Conservation (phyloP, 2,329 filamentous ascomycete species). For the Fusarium albidum region DNA sequence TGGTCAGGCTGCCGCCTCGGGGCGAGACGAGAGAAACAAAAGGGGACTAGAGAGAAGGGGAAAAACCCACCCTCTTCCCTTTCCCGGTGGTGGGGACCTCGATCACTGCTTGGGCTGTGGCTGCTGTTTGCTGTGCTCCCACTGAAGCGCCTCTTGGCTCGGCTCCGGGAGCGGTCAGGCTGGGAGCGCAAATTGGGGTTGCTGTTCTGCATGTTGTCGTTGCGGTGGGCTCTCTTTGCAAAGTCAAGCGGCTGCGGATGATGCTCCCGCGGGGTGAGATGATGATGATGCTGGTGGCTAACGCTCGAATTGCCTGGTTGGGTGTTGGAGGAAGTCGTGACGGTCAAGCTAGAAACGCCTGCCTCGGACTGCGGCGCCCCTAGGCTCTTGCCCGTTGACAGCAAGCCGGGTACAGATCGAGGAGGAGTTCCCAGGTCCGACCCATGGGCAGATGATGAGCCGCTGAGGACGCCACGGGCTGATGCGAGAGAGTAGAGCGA, state of each 20-base stretch:
- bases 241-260: conserved; percentile 53
- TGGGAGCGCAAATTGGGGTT: conserved; percentile 52
- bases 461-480: conserved; percentile 58
- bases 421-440: conserved; percentile 56
- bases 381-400: conserved; percentile 54
- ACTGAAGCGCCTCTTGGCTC: conserved; percentile 78
- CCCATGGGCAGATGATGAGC: conserved; percentile 60
- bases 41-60: background rate
- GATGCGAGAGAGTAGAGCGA: conserved; percentile 77
- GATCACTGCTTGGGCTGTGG: conserved; percentile 79
- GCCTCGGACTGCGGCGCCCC: conserved; percentile 58
- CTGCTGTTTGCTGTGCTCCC: conserved; percentile 84
- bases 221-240: conserved; percentile 53
- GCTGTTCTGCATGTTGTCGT: conserved; percentile 45
- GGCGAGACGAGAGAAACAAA: background rate
- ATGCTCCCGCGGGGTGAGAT: conserved; percentile 55
- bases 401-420: conserved; percentile 55
- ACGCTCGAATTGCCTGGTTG: conserved; percentile 51
- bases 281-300: conserved; percentile 48
- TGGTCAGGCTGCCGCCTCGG: background rate
- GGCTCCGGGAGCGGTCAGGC: conserved; percentile 70
- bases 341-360: conserved; percentile 59
- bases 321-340: conserved; percentile 59
- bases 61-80: conserved; percentile 60
- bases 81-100: conserved; percentile 62